Percentiles rank a stretch among this genome's conserved stretches.
phyloP scores from a whole-genome alignment of 169 alveolate species.

The Plasmodium coatneyi region DNA sequence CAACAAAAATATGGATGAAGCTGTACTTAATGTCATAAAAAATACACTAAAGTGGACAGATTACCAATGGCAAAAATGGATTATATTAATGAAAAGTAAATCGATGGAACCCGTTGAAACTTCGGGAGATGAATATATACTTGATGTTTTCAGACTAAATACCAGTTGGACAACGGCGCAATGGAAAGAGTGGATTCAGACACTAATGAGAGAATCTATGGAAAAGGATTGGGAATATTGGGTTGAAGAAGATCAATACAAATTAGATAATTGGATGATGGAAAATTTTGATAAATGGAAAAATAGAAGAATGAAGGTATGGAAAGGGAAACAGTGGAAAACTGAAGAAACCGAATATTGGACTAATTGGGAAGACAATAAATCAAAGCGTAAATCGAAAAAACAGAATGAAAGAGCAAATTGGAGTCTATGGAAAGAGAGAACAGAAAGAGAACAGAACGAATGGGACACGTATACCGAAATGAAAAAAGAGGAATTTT shows the following conservation, averaged over 20 bases:
- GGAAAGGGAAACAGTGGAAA: not conserved
- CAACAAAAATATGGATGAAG: conserved; percentile 8
- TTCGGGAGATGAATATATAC: conserved; percentile 8
- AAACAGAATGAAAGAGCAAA: not conserved
- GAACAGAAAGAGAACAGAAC: conserved; percentile 1
- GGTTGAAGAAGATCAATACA: conserved; percentile 2
- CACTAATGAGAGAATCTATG: conserved; percentile 9
- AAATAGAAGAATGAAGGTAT: not conserved
- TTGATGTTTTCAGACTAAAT: not conserved
- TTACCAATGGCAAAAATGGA: not conserved
- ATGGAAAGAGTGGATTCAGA: conserved; percentile 16
- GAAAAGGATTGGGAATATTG: conserved; percentile 21
- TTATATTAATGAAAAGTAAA: not conserved
- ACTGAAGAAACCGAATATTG: not conserved
- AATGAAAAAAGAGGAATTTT: not conserved
- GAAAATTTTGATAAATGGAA: conserved; percentile 12
- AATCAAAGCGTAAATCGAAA: not conserved
- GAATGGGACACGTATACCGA: not conserved
- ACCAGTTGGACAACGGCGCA: not conserved
- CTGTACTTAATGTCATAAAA: not conserved
- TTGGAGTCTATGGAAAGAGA: conserved; percentile 2
- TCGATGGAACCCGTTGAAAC: not conserved
- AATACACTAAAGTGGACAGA: not conserved
- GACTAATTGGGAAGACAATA: not conserved
- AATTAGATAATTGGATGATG: not conserved